These are phyloP conservation scores for Funneliformis geosporum DNA, from an alignment of 192 early-diverging fungal species.

Conservation along the genomic window DNA sequence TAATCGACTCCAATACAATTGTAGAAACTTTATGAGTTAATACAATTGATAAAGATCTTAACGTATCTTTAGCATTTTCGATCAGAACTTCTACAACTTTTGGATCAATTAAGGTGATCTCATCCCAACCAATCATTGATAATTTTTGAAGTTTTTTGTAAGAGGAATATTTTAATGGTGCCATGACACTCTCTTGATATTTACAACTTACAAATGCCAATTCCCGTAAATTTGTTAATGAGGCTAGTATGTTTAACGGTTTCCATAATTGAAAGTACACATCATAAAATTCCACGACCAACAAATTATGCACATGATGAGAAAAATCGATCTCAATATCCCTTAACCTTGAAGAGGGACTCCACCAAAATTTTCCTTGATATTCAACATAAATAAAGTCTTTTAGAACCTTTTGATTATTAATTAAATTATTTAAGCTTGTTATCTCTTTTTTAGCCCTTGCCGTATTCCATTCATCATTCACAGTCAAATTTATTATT, in stretches of 20 bases:
- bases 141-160: slow-evolving; percentile 19
- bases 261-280: slow-evolving; percentile 13
- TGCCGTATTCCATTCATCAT: slow-evolving; percentile 11
- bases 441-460: background rate
- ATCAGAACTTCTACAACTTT: background rate
- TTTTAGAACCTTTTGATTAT: slow-evolving; percentile 7
- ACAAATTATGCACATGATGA: slow-evolving; percentile 1
- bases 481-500: background rate
- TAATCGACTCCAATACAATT: background rate
- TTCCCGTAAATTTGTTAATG: background rate
- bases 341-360: slow-evolving; percentile 2
- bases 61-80: background rate
- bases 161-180: background rate
- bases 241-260: background rate
- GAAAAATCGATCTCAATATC: background rate
- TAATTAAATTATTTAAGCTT: background rate
- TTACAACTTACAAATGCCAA: slow-evolving; percentile 2
- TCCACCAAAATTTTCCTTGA: slow-evolving; percentile 15
- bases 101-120: background rate
- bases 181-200: slow-evolving; percentile 10
- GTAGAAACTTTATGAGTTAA: background rate
- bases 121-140: slow-evolving; percentile 1
- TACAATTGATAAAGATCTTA: slow-evolving; percentile 11
- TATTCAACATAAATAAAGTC: slow-evolving; percentile 16
- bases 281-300: background rate